Evolutionary conservation across 1,284 basidiomycete species (phyloP).

Genomic region (Psilocybe mexicana): DNA sequence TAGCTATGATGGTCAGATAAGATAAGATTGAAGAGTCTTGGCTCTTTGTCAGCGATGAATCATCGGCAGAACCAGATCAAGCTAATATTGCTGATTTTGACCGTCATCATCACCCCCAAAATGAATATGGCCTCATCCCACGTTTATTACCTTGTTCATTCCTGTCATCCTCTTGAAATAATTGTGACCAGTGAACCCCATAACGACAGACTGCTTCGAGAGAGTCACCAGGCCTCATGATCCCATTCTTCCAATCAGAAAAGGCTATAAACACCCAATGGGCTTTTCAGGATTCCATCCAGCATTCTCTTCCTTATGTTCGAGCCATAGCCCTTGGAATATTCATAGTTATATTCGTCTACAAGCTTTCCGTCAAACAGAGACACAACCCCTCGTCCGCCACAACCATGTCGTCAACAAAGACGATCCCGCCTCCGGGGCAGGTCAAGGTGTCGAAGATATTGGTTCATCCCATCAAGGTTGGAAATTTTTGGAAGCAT

Average conservation of each 20-base stretch:
- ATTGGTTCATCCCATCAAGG: conserved; percentile 69
- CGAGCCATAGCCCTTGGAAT: conserved; percentile 14
- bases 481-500: conserved; percentile 10
- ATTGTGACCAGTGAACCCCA: too few species aligned
- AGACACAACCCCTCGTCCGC: background rate
- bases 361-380: background rate
- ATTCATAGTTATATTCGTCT: conserved; percentile 8
- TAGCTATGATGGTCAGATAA: background rate
- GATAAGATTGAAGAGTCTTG: conserved; percentile 1
- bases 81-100: too few species aligned
- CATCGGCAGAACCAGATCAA: too few species aligned
- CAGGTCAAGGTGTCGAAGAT: conserved; percentile 58
- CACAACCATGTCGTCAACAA: background rate
- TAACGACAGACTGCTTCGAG: too few species aligned
- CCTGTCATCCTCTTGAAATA: too few species aligned
- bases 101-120: too few species aligned
- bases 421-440: conserved; percentile 16
- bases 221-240: background rate
- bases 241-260: background rate
- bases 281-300: conserved; percentile 1
- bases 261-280: background rate
- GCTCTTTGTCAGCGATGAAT: too few species aligned
- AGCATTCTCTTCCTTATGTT: background rate
- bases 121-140: too few species aligned
- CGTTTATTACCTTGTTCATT: too few species aligned